Evolutionary conservation across 106 monocot species (phyloP), one percentile per base, ranked within the genome.

Genomic region (Vanilla planifolia): DNA sequence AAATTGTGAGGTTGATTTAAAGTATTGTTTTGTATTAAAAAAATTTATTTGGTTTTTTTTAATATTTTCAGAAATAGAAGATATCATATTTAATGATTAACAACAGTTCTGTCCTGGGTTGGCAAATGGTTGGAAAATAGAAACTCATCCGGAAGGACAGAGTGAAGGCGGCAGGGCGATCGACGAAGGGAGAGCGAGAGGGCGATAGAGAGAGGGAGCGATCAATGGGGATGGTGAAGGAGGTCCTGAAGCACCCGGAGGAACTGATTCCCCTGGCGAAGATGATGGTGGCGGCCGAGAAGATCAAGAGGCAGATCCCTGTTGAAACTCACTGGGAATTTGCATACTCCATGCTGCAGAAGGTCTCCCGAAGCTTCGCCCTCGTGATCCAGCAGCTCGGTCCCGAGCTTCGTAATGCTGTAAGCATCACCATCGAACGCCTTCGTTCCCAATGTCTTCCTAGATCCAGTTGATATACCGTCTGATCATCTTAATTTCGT

Each of bases 331-430:
- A 89, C 75, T 94, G 94, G 94, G 69, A 64, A 36, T 94, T 94
- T 80, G 69, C 67, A 48, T 94, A 94, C 73, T 45, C 75, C 60
- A 94, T 89, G 89, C 85, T 94, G 51, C 71, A 77, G 36, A 85
- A 73, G 61, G 94, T 94, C 45, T 94, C 94, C 48, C 79, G 89
- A 5, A 94, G 94, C 77, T 94, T 94, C 75, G 77, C 89, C 29
- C 75, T 94, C 67, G 94, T 94, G 62, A 94, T 94, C 61, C 82
- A 89, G 75, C 94, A 94, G 61, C 89, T 94, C 48, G 53, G 43
- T 8, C 53, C 83, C 47, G 70, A 83, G 11, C 94, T 94, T 51
- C 89, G 94, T 59, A 83, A 94, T 69, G 94, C 94, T 2, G 93
- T 93, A 71, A 57, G 45, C 21, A 39, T 43, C 27, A 11, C 25